Base-by-base conservation (phyloP, 2,329 filamentous ascomycete species). In the Alternaria metachromatica region DNA sequence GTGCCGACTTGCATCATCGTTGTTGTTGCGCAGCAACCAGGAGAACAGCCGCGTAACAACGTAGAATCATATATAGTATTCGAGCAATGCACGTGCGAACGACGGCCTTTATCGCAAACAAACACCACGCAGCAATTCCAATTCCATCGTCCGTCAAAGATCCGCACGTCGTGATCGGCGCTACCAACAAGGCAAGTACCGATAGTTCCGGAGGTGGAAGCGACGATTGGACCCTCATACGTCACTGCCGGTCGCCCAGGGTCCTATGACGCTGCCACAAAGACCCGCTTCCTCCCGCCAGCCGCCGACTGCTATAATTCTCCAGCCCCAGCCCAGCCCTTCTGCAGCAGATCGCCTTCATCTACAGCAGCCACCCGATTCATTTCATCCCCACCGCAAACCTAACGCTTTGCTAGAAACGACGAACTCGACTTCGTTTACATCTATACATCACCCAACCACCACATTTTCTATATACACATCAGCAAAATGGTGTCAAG, bases 401-500 rank as follows among this genome's bases (percentile, higher is more conserved):
- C 58, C 62, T 65, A 64, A 69, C 65, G 62, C 68, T 63, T 63
- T 60, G 45, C 56, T 65, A 62, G 60, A 54, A 20, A 44, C 57
- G 20, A 55, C 21, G 12, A 55, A 11, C 12, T 53, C 55, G 55
- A 43, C 33, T 51, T 51, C 28, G 49, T 58, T 41, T 21, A 18
- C 23, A 59, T 55, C 44, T 48, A 37, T 50, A 20, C 62, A 60
- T 51, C 60, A 53, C 58, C 41, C 23, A 26, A 55, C 49, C 26
- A 64, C 49, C 25, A 57, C 62, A 67, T 26, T 43, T 21, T 53
- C 44, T 41, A 23, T 33, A 45, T 51, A 58, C 51, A 67, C 60
- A 67, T 33, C 54, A 23, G 41, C 69, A 73, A 68, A 46, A 83
- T 83, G 82, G 81, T 80, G 41, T 81, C 81, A 49, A 76, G 75